phyloP scores from a whole-genome alignment of 495 filamentous ascomycete genomes.

The Daldinia bambusicola region DNA sequence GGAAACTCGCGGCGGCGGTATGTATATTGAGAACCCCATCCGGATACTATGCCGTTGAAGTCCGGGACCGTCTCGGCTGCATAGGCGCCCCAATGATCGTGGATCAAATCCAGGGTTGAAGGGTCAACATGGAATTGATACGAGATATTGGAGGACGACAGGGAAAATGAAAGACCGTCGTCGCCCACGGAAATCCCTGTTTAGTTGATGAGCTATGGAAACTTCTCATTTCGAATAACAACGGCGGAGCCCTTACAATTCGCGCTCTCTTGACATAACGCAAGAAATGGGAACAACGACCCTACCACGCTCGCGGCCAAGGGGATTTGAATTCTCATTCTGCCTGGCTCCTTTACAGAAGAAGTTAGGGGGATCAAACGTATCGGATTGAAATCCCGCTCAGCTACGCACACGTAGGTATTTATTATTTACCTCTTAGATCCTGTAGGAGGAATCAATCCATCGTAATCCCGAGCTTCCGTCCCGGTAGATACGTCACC shows the following conservation, averaged over 20 bases:
- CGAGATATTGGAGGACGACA: constrained; percentile 61
- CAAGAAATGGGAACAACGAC: constrained; percentile 41
- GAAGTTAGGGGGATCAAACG: constrained; percentile 7
- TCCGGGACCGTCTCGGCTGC: constrained; percentile 52
- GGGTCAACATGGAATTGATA: constrained; percentile 66
- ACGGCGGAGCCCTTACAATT: constrained; percentile 35
- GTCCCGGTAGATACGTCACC: constrained; percentile 18
- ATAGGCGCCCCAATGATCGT: constrained; percentile 65
- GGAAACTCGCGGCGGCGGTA: constrained; percentile 65
- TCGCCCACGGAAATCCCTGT: constrained; percentile 57
- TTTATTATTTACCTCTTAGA: constrained; percentile 14
- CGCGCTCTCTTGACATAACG: constrained; percentile 29
- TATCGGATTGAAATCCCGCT: neutral
- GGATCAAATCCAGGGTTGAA: constrained; percentile 59
- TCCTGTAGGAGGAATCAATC: constrained; percentile 26
- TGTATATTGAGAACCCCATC: constrained; percentile 59
- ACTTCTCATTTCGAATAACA: constrained; percentile 27
- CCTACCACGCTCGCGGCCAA: constrained; percentile 22
- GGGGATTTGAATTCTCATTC: constrained; percentile 27
- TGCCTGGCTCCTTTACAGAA: neutral
- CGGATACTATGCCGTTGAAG: constrained; percentile 49
- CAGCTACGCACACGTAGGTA: neutral
- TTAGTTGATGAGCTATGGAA: constrained; percentile 36
- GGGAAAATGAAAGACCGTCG: constrained; percentile 55
- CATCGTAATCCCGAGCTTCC: constrained; percentile 16